Base-by-base conservation (phyloP, 169 alveolate genomes). In the Cryptosporidium viatorum region DNA sequence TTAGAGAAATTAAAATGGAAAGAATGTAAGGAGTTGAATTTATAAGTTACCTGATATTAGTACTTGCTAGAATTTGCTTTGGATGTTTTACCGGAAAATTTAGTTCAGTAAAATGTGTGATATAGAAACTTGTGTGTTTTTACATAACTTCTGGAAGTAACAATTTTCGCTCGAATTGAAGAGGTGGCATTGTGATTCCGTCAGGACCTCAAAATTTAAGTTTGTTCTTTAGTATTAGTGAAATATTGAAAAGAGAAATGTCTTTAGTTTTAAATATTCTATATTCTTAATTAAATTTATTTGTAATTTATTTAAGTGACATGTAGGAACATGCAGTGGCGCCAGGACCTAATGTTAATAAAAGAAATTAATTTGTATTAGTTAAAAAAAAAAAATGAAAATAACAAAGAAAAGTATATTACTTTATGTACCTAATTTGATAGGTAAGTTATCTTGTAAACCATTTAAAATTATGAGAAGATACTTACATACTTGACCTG, bases 371-470 rank as follows among this genome's bases (percentile, higher is more conserved):
- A 41, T 41, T 48, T 48, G 5, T 48, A 16, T 48, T 55, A 0
- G 9, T 55, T 0, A 51, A 12, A 51, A 51, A 51, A n/a, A 26
- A 55, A n/a, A 26, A 33, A 65, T 65, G 71, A 69, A 41, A 14
- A n/a, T 69, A 43, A 23, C 59, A 35, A 69, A 45, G 21, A 69
- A 8, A 14, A 70, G 51, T 3, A 51, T 80, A 21, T 31, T 80
- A 18, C 29, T 41, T 45, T 80, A 41, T 31, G 48, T 62, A 5
- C 89, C 89, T 0, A 80, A 80, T 67, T 29, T 80, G 35, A 62
- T 80, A 80, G 89, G 89, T 80, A 41, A 4, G 86, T 41, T 31
- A 10, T 14, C 37, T 55, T 21, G 5, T n/a, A n/a, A 52, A 23
- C 4, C 0, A n/a, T 55, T n/a, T 1, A 26, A 6, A 0, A 26